Conservation (phyloP, 192 early-diverging fungal genomes). For the Umbelopsis isabellina region DNA sequence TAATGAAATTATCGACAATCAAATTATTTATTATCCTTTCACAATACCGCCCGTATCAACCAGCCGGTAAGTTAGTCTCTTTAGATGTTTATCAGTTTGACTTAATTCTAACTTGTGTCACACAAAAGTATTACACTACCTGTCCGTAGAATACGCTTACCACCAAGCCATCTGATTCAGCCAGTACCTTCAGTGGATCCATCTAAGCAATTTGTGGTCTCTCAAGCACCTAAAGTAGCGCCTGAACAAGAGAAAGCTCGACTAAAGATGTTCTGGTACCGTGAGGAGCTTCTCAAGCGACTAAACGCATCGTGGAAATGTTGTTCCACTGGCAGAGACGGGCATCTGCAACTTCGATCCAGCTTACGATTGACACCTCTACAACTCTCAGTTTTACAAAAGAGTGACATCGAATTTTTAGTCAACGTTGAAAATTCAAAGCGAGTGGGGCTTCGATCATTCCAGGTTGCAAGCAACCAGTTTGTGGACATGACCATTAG, state of each 20-base stretch:
- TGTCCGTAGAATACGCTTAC: conserved; percentile 60
- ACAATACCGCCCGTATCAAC: conserved; percentile 40
- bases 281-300: conserved; percentile 64
- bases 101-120: not conserved
- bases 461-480: conserved; percentile 49
- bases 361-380: conserved; percentile 53
- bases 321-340: conserved; percentile 53
- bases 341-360: conserved; percentile 56
- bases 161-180: conserved; percentile 42
- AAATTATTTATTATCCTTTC: conserved; percentile 1
- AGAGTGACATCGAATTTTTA: conserved; percentile 64
- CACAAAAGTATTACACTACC: conserved; percentile 65
- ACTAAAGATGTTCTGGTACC: conserved; percentile 75
- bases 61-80: not conserved
- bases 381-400: conserved; percentile 61
- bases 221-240: conserved; percentile 52
- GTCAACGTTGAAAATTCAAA: conserved; percentile 34
- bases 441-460: conserved; percentile 31
- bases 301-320: conserved; percentile 52
- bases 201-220: conserved; percentile 82
- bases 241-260: conserved; percentile 58
- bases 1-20: not conserved
- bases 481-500: conserved; percentile 50
- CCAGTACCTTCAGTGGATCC: conserved; percentile 69
- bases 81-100: not conserved